Percentiles rank a stretch among this genome's conserved stretches.
Evolutionary conservation across 129 eudicot species (phyloP).

Genomic region (Lonicera japonica): DNA sequence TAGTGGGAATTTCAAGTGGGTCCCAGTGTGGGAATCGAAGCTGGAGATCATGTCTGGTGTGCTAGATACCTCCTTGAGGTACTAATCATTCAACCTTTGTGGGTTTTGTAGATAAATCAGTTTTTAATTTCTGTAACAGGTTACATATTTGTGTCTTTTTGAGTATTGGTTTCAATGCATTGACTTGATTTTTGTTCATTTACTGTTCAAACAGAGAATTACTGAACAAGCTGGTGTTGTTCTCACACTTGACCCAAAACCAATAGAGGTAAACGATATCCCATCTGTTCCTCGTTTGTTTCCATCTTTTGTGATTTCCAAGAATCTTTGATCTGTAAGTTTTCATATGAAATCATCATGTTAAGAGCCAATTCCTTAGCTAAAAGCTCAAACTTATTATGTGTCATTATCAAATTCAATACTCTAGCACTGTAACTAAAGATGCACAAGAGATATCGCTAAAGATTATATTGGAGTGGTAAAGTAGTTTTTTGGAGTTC

Average conservation of each 20-base stretch:
- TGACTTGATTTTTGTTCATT: not conserved
- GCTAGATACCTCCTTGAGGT: conserved; percentile 98
- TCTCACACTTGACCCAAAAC: conserved; percentile 94
- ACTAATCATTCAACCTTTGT: conserved; percentile 2
- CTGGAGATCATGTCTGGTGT: conserved; percentile 96
- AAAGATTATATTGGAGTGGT: too few relatives aligned
- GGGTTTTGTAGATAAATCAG: not conserved
- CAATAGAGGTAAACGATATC: conserved; percentile 54
- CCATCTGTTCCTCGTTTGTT: not conserved
- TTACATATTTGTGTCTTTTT: too few relatives aligned
- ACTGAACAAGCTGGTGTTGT: conserved; percentile 98
- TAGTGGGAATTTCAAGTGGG: conserved; percentile 99
- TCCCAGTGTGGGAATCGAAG: conserved; percentile 93
- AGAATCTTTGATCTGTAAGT: too few relatives aligned
- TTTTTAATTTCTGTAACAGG: too few relatives aligned
- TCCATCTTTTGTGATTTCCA: too few relatives aligned
- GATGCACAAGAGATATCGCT: too few relatives aligned
- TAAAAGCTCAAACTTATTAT: not conserved
- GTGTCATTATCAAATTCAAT: too few relatives aligned
- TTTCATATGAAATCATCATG: too few relatives aligned
- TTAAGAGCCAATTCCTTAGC: too few relatives aligned
- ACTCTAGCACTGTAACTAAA: too few relatives aligned
- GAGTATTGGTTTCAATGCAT: not conserved
- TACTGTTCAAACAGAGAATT: conserved; percentile 63
- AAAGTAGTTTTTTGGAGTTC: too few relatives aligned